Conservation (phyloP, 768 basidiomycete species). For the Boletus reticuloceps region DNA sequence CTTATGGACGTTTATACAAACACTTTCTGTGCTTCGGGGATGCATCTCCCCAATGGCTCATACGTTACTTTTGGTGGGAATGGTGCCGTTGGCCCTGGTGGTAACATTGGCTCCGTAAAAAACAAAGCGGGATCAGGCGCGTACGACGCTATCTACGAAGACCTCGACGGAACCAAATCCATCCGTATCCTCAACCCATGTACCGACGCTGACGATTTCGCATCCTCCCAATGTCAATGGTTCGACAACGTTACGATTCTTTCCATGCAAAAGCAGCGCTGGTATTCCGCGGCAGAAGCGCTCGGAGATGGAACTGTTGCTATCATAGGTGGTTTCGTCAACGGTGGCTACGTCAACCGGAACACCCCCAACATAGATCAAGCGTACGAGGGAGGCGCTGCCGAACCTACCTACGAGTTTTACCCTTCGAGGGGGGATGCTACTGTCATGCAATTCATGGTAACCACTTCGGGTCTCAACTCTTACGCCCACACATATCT, state of each 20-base stretch:
- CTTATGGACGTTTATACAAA: conserved; percentile 53
- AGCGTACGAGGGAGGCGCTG: conserved; percentile 58
- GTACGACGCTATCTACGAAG: conserved; percentile 68
- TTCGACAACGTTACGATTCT: conserved; percentile 64
- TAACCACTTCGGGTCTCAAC: conserved; percentile 72
- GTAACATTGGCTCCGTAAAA: conserved; percentile 49
- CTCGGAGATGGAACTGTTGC: conserved; percentile 74
- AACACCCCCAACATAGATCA: conserved; percentile 72
- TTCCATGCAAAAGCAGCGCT: conserved; percentile 65
- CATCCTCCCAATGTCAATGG: conserved; percentile 60
- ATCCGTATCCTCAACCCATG: conserved; percentile 87
- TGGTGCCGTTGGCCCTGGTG: conserved; percentile 66
- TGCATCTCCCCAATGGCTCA: conserved; percentile 79
- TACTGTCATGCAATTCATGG: conserved; percentile 63
- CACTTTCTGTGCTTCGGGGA: conserved; percentile 78
- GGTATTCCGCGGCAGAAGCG: conserved; percentile 78
- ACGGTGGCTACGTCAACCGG: conserved; percentile 77
- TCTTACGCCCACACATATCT: conserved; percentile 73
- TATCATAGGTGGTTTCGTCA: conserved; percentile 78
- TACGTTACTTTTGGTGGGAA: conserved; percentile 78
- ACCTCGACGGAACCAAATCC: conserved; percentile 76
- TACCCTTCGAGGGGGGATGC: conserved; percentile 61
- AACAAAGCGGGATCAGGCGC: conserved; percentile 46
- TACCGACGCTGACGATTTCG: conserved; percentile 43
- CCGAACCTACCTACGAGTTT: conserved; percentile 83